Evolutionary conservation across 2,329 filamentous ascomycete species (phyloP), one percentile per base, ranked within the genome.

Genomic region (Xylariomycetidae sp.): DNA sequence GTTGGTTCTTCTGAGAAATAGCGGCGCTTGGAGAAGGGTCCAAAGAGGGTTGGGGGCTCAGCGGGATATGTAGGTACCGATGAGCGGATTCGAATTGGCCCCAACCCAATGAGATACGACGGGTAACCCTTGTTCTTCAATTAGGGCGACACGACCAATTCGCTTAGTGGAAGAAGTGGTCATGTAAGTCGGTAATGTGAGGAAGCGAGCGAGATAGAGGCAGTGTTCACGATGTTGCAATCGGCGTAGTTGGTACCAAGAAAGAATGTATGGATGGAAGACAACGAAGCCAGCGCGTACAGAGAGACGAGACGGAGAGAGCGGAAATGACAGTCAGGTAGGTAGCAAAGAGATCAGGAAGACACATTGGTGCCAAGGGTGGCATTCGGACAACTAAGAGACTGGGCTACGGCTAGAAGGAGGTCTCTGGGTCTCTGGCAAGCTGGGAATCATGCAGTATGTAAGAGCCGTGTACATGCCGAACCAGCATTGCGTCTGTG

Each of bases 201-300:
- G 26, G 22, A 26, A 27, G 23, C n/a, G n/a, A n/a, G 16, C 20
- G 27, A 22, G 18, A 34, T 30, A 16, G 16, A 25, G 19, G 15
- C 25, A 20, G 25, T 26, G 16, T 22, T 27, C 16, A 16, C 16
- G 16, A 15, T 9, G 36, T 42, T 46, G 42, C 35, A 38, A 42
- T 36, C 33, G 31, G 36, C 39, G 36, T 30, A 22, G 31, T 30
- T 41, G 38, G 32, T 29, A n/a, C 25, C 11, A 34, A 41, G 31
- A 40, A 30, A 16, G 34, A 49, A 48, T 48, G 47, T 45, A 45
- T 46, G 45, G 44, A 46, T 46, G 42, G 31, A 39, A 34, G 37
- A 49, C 41, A 46, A 48, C 44, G 45, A 48, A 49, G 44, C 50
- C 48, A 53, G 51, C 51, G 46, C 49, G 45, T 53, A 48, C 36